Base-by-base conservation (phyloP, 306 rosid genomes). In the Carpinus viminea region DNA sequence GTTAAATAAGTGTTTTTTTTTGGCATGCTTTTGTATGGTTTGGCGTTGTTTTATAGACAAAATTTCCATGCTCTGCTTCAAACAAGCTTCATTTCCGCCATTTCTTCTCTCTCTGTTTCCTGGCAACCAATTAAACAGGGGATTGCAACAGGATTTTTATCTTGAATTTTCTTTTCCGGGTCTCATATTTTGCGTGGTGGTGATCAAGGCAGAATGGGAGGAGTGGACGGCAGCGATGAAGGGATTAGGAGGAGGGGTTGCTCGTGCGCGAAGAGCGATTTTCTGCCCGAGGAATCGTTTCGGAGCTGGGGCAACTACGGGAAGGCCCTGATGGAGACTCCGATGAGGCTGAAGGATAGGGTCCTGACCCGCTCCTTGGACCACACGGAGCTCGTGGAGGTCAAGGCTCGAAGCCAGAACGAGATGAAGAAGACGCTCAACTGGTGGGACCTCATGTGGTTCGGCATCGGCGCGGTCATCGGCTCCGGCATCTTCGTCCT, bases 391-490 rank as follows among this genome's bases (percentile, higher is more conserved):
- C 72, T 94, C 3, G 93, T 92, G 48, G 94, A 90, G 18, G 5
- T 92, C 79, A 89, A 84, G 85, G 89, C 90, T 2, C 83, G 77
- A 81, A 94, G 98, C 81, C 74, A 77, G 17, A 66, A 87, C 73
- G 91, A 88, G 75, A 94, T 94, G 98, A 94, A 92, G 93, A 92
- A 88, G 80, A 88, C 85, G 34, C 89, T 94, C 16, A 89, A 71
- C 5, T 94, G 98, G 98, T 92, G 98, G 98, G 98, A 92, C 70
- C 88, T 94, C 4, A 88, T 92, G 54, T 94, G 98, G 97, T 90
- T 92, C 71, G 93, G 98, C 0, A 52, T 94, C 76, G 97, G 97
- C 0, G 87, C 97, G 2, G 98, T 92, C 24, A 86, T 94, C 7
- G 97, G 97, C 38, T 89, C 97, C 60, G 97, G 97, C 0, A 88